A percentile compares a stretch with the other conserved stretches of the same genome.
phyloP scores from a whole-genome alignment of 164 flowering plant genomes.

The Kingdonia uniflora region DNA sequence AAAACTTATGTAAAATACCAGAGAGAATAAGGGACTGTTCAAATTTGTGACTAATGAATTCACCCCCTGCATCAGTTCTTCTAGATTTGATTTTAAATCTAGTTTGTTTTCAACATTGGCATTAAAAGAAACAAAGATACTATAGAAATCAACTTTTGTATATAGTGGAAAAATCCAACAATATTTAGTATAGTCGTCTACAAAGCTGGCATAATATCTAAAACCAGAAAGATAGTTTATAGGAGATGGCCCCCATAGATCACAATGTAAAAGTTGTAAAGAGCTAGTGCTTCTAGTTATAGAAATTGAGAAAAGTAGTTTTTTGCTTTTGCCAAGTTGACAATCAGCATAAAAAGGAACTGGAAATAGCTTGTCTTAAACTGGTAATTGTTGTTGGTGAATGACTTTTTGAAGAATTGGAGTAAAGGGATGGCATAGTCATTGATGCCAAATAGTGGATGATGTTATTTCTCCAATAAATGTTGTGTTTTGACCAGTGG shows the following conservation, averaged over 20 bases:
- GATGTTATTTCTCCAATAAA: too few species aligned
- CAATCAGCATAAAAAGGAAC: background rate
- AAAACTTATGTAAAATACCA: background rate
- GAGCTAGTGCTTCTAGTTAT: background rate
- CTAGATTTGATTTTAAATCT: background rate
- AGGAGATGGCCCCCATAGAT: conserved; percentile 3
- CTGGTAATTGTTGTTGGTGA: too few species aligned
- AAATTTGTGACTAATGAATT: background rate
- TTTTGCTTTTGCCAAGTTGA: background rate
- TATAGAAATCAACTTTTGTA: background rate
- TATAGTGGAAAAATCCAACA: background rate
- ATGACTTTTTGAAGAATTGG: too few species aligned
- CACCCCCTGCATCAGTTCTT: background rate
- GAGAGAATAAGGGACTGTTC: background rate
- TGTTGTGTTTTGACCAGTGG: too few species aligned
- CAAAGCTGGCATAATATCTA: background rate
- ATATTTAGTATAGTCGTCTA: background rate
- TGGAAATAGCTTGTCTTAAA: too few species aligned
- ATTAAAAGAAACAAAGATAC: background rate
- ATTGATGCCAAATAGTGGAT: too few species aligned
- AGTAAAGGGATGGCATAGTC: too few species aligned
- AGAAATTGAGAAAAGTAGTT: background rate
- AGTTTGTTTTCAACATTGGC: background rate
- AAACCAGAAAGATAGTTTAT: background rate
- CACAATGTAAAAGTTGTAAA: background rate